Evolutionary conservation across 768 basidiomycete genomes (phyloP), one percentile per base, ranked within the genome.

Genomic region (Aureoboletus auriporus): DNA sequence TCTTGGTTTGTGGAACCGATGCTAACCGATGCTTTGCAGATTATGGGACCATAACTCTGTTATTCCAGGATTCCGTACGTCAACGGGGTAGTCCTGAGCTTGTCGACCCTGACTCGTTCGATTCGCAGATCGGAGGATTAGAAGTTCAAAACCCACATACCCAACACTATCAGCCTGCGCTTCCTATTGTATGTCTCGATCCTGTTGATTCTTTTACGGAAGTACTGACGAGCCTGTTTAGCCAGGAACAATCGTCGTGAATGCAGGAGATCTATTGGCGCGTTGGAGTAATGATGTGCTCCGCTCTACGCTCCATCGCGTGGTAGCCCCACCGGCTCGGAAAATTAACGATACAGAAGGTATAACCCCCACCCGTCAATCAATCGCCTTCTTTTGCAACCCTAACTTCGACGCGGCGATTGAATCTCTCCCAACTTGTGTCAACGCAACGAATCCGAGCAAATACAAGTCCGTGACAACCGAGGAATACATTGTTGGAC

Each of bases 361-460:
- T n/a, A 66, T 82, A 49, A 84, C 80, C 1, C 83, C 87, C 1
- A 66, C 70, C 8, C 77, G 90, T 26, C 87, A 89, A 60, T 89
- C 86, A 8, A 84, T 92, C 44, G 90, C 86, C 8, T 93, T 88
- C 73, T 93, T 93, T 69, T 89, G 86, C 72, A 91, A 86, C 57
- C 89, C 89, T 4, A 89, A 91, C 54, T 80, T 78, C 57, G 75
- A 75, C 36, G 71, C 86, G 12, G 71, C 75, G 49, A 83, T 93
- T 46, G 71, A 80, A 13, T 88, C 89, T 54, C 66, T 92, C 26
- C 86, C 89, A 16, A 86, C 78, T 47, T 82, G 80, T 53, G 52
- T 67, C 20, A 47, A 47, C 30, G 16, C 53, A 34, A 53, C 56
- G 31, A 67, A 66, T 28, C 81, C 83, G 28, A 82, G 79, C 28